These are phyloP conservation scores for Pythium plurisporium DNA, from an alignment of 352 stramenopile species.

Conservation along the genomic window DNA sequence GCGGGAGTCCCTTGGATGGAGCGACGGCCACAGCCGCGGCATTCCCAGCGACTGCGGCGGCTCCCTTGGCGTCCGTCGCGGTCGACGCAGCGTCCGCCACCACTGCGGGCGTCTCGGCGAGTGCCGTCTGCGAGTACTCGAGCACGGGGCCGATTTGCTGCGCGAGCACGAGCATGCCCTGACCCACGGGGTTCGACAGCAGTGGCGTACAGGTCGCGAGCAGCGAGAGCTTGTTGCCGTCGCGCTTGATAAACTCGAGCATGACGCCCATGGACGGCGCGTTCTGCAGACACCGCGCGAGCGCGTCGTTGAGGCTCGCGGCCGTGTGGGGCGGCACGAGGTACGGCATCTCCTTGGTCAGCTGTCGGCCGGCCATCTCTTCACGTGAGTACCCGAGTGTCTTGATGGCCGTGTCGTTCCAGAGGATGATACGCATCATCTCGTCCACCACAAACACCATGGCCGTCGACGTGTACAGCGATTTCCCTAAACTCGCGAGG, in stretches of 20 bases:
- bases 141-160: slow-evolving; percentile 56
- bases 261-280: slow-evolving; percentile 45
- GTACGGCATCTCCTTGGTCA: slow-evolving; percentile 67
- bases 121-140: slow-evolving; percentile 11
- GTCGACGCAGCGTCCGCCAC: slow-evolving; percentile 3
- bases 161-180: slow-evolving; percentile 77
- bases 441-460: slow-evolving; percentile 84
- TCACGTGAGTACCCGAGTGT: slow-evolving; percentile 72
- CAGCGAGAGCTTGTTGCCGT: slow-evolving; percentile 56
- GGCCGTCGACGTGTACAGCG: slow-evolving; percentile 68
- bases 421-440: slow-evolving; percentile 81
- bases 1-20: not conserved
- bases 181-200: slow-evolving; percentile 64
- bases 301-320: slow-evolving; percentile 48
- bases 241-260: slow-evolving; percentile 53
- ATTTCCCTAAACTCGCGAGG: slow-evolving; percentile 77
- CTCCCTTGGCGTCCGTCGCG: slow-evolving; percentile 9
- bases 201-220: slow-evolving; percentile 69
- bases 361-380: slow-evolving; percentile 70
- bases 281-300: slow-evolving; percentile 56
- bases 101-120: slow-evolving; percentile 47
- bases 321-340: slow-evolving; percentile 57
- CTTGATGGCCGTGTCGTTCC: slow-evolving; percentile 78
- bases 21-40: not conserved
- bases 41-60: not conserved